Conservation (phyloP, 106 monocot genomes). For the Agapanthus africanus region DNA sequence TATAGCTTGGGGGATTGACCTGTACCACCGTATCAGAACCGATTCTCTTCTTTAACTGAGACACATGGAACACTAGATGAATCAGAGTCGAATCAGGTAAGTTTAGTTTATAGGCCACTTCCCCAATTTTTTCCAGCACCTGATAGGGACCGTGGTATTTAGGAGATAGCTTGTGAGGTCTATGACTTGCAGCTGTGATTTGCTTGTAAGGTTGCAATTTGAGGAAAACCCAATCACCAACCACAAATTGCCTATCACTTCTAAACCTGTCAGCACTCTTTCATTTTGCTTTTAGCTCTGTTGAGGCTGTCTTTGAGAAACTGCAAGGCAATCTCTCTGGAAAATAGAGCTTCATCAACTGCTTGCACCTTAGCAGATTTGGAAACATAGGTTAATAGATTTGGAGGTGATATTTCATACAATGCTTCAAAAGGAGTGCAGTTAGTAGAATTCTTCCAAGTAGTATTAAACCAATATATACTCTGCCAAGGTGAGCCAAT, state of each 20-base stretch:
- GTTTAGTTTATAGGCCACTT: not conserved
- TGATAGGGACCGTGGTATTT: not conserved
- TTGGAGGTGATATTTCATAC: not conserved
- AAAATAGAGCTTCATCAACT: not conserved
- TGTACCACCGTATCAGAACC: not conserved
- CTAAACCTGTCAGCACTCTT: not conserved
- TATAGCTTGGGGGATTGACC: not conserved
- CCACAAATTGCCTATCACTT: not conserved
- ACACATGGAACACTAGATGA: not conserved
- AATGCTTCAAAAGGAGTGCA: not conserved
- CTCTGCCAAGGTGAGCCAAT: not conserved
- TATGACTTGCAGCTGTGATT: not conserved
- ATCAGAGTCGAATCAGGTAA: not conserved
- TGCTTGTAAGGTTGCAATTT: not conserved
- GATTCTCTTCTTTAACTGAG: not conserved
- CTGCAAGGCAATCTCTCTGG: not conserved
- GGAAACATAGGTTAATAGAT: not conserved
- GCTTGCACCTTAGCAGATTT: not conserved
- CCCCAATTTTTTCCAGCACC: not conserved
- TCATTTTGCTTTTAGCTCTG: not conserved
- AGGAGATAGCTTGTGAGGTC: not conserved
- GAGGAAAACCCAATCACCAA: not conserved
- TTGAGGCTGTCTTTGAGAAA: not conserved
- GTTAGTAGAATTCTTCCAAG: not conserved
- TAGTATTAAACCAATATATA: conserved; percentile 1